Evolutionary conservation across 345 rosid genomes (phyloP).

Genomic region (Combretum micranthum): DNA sequence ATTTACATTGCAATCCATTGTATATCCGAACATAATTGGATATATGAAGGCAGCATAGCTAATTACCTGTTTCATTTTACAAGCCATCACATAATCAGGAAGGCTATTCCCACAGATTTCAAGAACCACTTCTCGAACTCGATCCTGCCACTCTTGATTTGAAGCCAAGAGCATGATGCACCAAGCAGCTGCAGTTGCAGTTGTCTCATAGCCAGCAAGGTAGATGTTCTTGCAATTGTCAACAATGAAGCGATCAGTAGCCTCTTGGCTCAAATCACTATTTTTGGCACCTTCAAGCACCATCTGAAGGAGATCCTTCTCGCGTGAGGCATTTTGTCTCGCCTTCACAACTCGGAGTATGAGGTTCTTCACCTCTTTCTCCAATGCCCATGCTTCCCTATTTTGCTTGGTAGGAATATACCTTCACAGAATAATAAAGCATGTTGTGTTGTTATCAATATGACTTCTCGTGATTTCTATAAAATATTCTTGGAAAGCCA

Average conservation of each 20-base stretch:
- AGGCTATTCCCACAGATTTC: constrained; percentile 1
- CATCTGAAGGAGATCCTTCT: constrained; percentile 29
- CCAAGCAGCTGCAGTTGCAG: constrained; percentile 38
- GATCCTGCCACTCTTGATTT: constrained; percentile 21
- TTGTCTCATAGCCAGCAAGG: constrained; percentile 38
- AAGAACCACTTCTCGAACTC: constrained; percentile 5
- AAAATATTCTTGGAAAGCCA: background rate
- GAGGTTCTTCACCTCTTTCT: constrained; percentile 23
- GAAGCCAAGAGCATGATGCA: constrained; percentile 36
- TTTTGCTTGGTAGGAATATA: constrained; percentile 27
- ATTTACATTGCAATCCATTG: too few species aligned
- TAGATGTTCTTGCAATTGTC: constrained; percentile 49
- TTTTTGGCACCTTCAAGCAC: constrained; percentile 28
- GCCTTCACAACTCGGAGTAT: constrained; percentile 26
- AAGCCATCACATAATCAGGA: constrained; percentile 9
- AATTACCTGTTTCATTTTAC: constrained; percentile 15
- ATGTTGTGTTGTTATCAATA: too few species aligned
- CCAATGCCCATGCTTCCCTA: constrained; percentile 27
- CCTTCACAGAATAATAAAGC: background rate
- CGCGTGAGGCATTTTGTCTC: constrained; percentile 10
- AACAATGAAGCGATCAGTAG: constrained; percentile 22
- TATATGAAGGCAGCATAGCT: too few species aligned
- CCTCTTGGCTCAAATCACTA: constrained; percentile 11
- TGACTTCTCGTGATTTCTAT: too few species aligned
- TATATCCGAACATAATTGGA: too few species aligned